phyloP scores from a whole-genome alignment of 2,329 filamentous ascomycete genomes.

The Penicillium decumbens region DNA sequence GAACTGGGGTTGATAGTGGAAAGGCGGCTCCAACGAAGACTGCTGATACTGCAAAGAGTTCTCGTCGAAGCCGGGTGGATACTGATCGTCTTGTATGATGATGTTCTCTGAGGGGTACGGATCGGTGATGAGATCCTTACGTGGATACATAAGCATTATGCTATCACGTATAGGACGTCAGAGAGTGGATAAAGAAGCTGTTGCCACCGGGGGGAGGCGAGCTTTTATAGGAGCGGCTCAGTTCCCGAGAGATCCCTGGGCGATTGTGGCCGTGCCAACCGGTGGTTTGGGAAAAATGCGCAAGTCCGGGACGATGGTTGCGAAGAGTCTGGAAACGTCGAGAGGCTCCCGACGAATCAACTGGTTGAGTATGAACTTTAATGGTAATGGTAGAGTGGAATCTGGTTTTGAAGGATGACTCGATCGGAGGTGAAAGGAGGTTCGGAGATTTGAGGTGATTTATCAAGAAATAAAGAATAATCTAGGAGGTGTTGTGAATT shows the following conservation, averaged over 20 bases:
- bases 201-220: slow-evolving; percentile 30
- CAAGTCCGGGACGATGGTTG: slow-evolving; percentile 7
- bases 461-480: slow-evolving; percentile 2
- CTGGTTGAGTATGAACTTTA: slow-evolving; percentile 16
- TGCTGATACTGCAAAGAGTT: slow-evolving; percentile 26
- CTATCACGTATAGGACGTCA: slow-evolving; percentile 29
- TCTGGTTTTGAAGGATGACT: slow-evolving; percentile 20
- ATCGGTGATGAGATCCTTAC: slow-evolving; percentile 43
- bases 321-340: slow-evolving; percentile 33
- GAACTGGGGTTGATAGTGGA: slow-evolving; percentile 33
- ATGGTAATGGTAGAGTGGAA: neutral
- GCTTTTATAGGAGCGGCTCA: slow-evolving; percentile 29
- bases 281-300: slow-evolving; percentile 3
- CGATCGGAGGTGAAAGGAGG: slow-evolving; percentile 12
- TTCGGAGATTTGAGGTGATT: neutral
- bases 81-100: slow-evolving; percentile 40
- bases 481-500: neutral
- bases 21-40: slow-evolving; percentile 30
- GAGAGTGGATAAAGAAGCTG: slow-evolving; percentile 19
- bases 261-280: slow-evolving; percentile 18
- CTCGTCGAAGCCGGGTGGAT: slow-evolving; percentile 32
- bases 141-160: slow-evolving; percentile 42
- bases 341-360: slow-evolving; percentile 16
- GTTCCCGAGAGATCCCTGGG: slow-evolving; percentile 26
- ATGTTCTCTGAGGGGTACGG: slow-evolving; percentile 32